Evolutionary conservation across 2,329 filamentous ascomycete species (phyloP).

Genomic region (Scytalidium lignicola): DNA sequence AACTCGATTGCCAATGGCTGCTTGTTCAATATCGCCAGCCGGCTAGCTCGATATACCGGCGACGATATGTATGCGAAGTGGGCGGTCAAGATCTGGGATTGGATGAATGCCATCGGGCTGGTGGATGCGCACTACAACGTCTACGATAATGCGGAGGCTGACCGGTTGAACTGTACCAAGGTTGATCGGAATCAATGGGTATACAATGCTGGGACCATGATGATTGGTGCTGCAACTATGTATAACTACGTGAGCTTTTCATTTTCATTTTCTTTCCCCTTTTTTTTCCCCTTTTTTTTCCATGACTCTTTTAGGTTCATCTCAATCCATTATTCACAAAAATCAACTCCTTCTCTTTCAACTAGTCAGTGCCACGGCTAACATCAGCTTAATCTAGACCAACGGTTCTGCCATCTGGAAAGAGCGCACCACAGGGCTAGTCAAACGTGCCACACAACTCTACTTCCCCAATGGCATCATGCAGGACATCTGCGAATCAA

Average conservation of each 20-base stretch:
- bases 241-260: slow-evolving; percentile 50
- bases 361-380: slow-evolving; percentile 1
- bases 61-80: slow-evolving; percentile 71
- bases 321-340: no score
- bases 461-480: slow-evolving; percentile 55
- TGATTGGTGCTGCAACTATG: slow-evolving; percentile 62
- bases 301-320: no score
- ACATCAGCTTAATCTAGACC: slow-evolving; percentile 21
- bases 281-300: no score
- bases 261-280: no score
- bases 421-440: slow-evolving; percentile 49
- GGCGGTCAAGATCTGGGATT: slow-evolving; percentile 68
- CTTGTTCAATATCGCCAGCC: slow-evolving; percentile 56
- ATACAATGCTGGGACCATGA: slow-evolving; percentile 63
- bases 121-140: slow-evolving; percentile 55
- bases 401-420: slow-evolving; percentile 48
- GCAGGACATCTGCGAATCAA: slow-evolving; percentile 60
- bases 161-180: slow-evolving; percentile 48
- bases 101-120: slow-evolving; percentile 53
- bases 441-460: slow-evolving; percentile 47
- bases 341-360: slow-evolving; percentile 1
- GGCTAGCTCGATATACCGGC: slow-evolving; percentile 68
- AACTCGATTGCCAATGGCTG: slow-evolving; percentile 56
- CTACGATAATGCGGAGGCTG: slow-evolving; percentile 54
- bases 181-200: slow-evolving; percentile 60